These are phyloP conservation scores for Sphaerulina populicola DNA, from an alignment of 2,329 filamentous ascomycete species.

Conservation along the genomic window DNA sequence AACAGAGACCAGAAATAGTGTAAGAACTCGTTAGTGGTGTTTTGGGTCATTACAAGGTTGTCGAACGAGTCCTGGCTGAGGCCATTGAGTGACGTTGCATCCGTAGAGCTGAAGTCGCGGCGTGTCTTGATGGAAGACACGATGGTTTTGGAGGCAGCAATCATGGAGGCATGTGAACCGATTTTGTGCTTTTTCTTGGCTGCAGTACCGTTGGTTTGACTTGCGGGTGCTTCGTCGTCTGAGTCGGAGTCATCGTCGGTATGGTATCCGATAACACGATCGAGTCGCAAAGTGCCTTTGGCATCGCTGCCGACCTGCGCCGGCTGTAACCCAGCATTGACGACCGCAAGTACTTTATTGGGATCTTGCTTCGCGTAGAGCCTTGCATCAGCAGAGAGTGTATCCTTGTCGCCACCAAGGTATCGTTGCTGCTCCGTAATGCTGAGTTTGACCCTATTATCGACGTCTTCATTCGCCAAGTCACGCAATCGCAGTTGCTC, in stretches of 20 bases:
- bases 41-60: constrained; percentile 66
- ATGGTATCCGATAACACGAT: constrained; percentile 57
- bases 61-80: constrained; percentile 48
- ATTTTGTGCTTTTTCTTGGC: constrained; percentile 44
- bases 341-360: constrained; percentile 54
- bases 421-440: constrained; percentile 81
- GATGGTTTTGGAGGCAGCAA: constrained; percentile 57
- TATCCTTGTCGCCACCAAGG: constrained; percentile 51
- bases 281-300: constrained; percentile 41
- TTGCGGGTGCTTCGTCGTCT: constrained; percentile 42
- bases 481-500: constrained; percentile 70
- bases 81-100: constrained; percentile 26
- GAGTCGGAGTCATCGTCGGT: constrained; percentile 55
- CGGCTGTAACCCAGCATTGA: constrained; percentile 56
- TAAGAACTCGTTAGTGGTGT: constrained; percentile 90
- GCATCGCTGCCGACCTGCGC: constrained; percentile 29
- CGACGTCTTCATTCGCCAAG: constrained; percentile 63
- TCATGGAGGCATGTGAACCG: constrained; percentile 60
- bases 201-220: constrained; percentile 20
- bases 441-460: constrained; percentile 72
- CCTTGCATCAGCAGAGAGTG: constrained; percentile 43
- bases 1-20: constrained; percentile 91
- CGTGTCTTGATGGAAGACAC: constrained; percentile 55
- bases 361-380: constrained; percentile 64
- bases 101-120: constrained; percentile 20